These are phyloP conservation scores for Aspergillus brasiliensis DNA, from an alignment of 2,329 filamentous ascomycete species.

Conservation along the genomic window DNA sequence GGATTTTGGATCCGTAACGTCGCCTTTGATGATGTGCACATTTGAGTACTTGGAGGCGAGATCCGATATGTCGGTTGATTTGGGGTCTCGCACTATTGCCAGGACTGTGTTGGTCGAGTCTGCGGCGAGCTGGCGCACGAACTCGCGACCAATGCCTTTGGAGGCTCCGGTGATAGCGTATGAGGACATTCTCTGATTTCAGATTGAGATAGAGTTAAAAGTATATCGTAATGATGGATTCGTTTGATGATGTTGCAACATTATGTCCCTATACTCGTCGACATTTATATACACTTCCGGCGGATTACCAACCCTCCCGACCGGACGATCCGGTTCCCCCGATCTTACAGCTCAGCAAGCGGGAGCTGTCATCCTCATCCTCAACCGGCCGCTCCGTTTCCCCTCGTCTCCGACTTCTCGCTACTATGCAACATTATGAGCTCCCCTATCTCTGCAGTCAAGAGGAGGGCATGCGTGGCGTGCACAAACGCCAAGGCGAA, in stretches of 20 bases:
- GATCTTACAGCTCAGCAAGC: neutral
- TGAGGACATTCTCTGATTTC: constrained; percentile 32
- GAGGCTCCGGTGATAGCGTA: constrained; percentile 39
- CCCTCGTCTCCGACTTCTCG: neutral
- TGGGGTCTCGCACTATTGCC: constrained; percentile 41
- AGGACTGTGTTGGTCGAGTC: constrained; percentile 40
- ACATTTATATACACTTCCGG: neutral
- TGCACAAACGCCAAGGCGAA: constrained; percentile 28
- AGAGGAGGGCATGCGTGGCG: constrained; percentile 27
- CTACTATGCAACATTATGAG: neutral
- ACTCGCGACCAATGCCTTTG: constrained; percentile 37
- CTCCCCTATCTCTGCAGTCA: constrained; percentile 11
- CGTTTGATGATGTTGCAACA: neutral
- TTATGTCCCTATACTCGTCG: neutral
- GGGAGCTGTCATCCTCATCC: neutral
- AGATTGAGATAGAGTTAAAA: neutral
- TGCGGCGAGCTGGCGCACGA: constrained; percentile 33
- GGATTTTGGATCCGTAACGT: constrained; percentile 31
- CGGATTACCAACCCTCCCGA: neutral
- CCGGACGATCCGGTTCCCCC: neutral
- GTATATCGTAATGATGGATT: neutral
- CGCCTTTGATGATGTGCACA: constrained; percentile 29
- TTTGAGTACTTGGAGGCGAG: constrained; percentile 8
- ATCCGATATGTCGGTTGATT: constrained; percentile 20
- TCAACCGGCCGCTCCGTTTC: constrained; percentile 1